Evolutionary conservation across 2,329 filamentous ascomycete species (phyloP).

Genomic region (Tolypocladium tundrense): DNA sequence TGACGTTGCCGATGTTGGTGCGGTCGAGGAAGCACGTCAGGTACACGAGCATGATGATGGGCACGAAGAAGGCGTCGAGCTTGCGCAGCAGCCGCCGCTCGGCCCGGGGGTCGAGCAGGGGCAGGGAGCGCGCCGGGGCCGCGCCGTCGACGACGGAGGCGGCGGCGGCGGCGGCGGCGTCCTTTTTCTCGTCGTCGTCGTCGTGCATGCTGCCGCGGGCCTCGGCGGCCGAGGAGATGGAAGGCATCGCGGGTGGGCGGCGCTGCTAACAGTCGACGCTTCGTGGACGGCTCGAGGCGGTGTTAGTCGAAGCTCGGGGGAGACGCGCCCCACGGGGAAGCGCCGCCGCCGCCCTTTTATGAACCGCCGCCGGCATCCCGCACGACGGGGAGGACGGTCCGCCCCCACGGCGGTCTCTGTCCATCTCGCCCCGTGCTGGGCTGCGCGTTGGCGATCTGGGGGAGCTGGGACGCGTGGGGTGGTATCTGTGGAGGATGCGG

Average conservation of each 20-base stretch:
- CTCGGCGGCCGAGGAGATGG: not conserved
- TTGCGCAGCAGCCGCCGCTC: constrained; percentile 20
- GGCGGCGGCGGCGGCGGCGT: not conserved
- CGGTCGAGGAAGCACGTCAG: constrained; percentile 45
- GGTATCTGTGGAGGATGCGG: not conserved
- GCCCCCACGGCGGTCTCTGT: not conserved
- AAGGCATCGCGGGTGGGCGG: not conserved
- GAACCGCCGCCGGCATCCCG: not conserved
- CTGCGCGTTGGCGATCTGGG: not conserved
- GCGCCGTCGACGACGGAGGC: not conserved
- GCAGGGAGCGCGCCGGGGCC: not conserved
- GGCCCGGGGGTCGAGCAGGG: constrained; percentile 13
- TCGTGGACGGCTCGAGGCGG: too few species aligned
- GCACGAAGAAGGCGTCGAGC: constrained; percentile 20
- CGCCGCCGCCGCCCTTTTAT: not conserved
- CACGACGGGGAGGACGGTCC: not conserved
- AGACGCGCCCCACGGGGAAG: not conserved
- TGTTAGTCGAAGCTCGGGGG: too few species aligned
- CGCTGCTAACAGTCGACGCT: too few species aligned
- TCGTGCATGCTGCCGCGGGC: not conserved
- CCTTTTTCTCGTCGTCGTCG: not conserved
- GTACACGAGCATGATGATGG: constrained; percentile 45
- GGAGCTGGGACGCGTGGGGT: not conserved
- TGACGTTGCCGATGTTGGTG: constrained; percentile 33
- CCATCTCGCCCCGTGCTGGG: not conserved